Evolutionary conservation across 2,329 filamentous ascomycete species (phyloP), one percentile per base, ranked within the genome.

Genomic region (Cercospora berteroae): DNA sequence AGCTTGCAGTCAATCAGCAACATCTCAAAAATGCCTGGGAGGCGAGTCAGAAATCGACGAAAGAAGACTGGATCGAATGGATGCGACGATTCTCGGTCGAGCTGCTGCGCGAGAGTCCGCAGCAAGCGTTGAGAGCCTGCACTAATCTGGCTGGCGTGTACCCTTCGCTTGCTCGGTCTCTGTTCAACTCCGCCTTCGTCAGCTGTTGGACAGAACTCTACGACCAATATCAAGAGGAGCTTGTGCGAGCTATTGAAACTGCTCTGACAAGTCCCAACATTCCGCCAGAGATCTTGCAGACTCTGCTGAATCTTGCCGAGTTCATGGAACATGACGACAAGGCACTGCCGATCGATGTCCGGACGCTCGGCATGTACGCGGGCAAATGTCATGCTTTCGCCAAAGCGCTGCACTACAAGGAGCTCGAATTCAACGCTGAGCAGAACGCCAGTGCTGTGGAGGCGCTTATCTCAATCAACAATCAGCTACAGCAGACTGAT

Each of bases 311-410:
- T 76, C 85, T 99, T 60, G 95, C 95, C 23, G 95, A 99, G 78
- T 99, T 99, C 79, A 99, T 99, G 95, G 95, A 99, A 78, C 95
- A 99, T 76, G 96, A 99, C 74, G 95, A 99, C 79, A 99, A 99
- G 79, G 94, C 96, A 13, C 83, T 99, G 62, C 95, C 95, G 1
- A 99, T 99, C 70, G 96, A 99, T 77, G 97, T 99, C 71, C 86
- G 95, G 59, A 93, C 95, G 9, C 86, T 99, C 10, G 96, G 96
- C 33, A 91, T 94, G 77, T 96, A 98, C 78, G 95, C 95, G 59
- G 94, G 92, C 20, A 94, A 96, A 74, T 99, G 96, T 73, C 95
- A 99, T 79, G 96, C 95, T 4, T 99, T 96, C 77, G 95, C 95
- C 36, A 99, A 99, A 80, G 95, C 95, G 9, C 83, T 99, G 44